A percentile compares a stretch with the other conserved stretches of the same genome.
These are phyloP conservation scores for Hypsizygus marmoreus DNA, from an alignment of 768 basidiomycete species.

Conservation along the genomic window DNA sequence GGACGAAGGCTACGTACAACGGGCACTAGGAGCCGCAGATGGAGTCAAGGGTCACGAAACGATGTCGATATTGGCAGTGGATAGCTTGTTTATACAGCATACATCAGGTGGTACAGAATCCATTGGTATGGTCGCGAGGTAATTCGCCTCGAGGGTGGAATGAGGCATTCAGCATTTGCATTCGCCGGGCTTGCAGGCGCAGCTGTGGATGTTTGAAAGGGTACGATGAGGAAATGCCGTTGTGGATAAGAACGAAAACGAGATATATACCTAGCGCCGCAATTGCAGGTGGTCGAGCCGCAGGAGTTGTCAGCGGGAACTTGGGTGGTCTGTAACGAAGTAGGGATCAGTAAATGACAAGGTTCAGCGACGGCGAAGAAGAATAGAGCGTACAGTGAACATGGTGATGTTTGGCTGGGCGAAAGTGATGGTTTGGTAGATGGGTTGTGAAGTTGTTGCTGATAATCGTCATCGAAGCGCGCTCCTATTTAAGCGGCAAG, in stretches of 20 bases:
- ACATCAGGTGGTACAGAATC: background rate
- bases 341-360: background rate
- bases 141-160: background rate
- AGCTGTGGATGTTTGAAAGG: constrained; percentile 8
- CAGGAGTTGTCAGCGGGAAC: constrained; percentile 9
- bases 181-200: constrained; percentile 14
- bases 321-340: constrained; percentile 6
- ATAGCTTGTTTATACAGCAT: background rate
- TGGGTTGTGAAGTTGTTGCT: too few species aligned
- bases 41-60: too few species aligned
- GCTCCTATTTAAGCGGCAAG: too few species aligned
- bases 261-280: constrained; percentile 10
- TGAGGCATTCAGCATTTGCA: constrained; percentile 16
- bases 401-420: constrained; percentile 7
- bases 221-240: background rate
- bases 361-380: background rate
- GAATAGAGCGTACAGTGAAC: constrained; percentile 8
- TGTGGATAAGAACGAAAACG: background rate
- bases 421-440: too few species aligned
- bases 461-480: too few species aligned
- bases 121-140: background rate
- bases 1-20: too few species aligned
- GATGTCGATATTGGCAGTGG: background rate
- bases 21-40: too few species aligned
- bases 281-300: constrained; percentile 13